A percentile compares a stretch with the other conserved stretches of the same genome.
phyloP scores from a whole-genome alignment of 768 basidiomycete genomes.

The Lentinula guzmanii region DNA sequence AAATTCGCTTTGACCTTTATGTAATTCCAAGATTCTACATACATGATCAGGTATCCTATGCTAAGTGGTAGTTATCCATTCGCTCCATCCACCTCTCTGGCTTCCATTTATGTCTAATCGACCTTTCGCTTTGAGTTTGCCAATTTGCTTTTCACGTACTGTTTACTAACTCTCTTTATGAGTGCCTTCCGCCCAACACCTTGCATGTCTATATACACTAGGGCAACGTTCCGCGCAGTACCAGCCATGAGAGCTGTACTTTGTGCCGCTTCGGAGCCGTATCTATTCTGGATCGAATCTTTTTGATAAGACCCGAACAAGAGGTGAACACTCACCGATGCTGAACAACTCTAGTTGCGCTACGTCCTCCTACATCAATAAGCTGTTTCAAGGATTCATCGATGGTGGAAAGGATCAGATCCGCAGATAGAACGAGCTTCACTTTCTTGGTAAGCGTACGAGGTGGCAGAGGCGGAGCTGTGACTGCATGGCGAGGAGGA shows the following conservation, averaged over 20 bases:
- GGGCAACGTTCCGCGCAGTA: slow-evolving; percentile 62
- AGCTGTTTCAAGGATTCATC: slow-evolving; percentile 52
- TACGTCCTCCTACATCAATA: slow-evolving; percentile 42
- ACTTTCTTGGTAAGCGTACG: slow-evolving; percentile 35
- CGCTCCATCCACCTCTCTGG: not conserved
- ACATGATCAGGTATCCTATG: too few species aligned
- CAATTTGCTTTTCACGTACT: slow-evolving; percentile 40
- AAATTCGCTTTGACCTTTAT: not conserved
- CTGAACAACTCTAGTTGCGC: slow-evolving; percentile 43
- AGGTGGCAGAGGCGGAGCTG: slow-evolving; percentile 29
- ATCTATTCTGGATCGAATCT: slow-evolving; percentile 24
- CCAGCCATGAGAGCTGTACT: slow-evolving; percentile 55
- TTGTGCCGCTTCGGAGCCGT: slow-evolving; percentile 59
- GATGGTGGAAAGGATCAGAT: slow-evolving; percentile 58
- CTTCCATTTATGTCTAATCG: too few species aligned
- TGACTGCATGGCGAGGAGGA: slow-evolving; percentile 16
- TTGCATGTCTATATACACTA: slow-evolving; percentile 72
- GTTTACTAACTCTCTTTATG: slow-evolving; percentile 55
- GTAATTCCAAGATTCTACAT: too few species aligned
- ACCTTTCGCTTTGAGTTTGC: not conserved
- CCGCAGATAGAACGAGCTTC: slow-evolving; percentile 54
- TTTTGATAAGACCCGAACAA: not conserved
- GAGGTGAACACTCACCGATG: slow-evolving; percentile 41
- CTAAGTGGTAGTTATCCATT: not conserved
- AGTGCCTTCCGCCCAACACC: slow-evolving; percentile 69